A percentile compares a stretch with the other conserved stretches of the same genome.
Evolutionary conservation across 2,329 filamentous ascomycete species (phyloP).

Genomic region (Drechslera avenae): DNA sequence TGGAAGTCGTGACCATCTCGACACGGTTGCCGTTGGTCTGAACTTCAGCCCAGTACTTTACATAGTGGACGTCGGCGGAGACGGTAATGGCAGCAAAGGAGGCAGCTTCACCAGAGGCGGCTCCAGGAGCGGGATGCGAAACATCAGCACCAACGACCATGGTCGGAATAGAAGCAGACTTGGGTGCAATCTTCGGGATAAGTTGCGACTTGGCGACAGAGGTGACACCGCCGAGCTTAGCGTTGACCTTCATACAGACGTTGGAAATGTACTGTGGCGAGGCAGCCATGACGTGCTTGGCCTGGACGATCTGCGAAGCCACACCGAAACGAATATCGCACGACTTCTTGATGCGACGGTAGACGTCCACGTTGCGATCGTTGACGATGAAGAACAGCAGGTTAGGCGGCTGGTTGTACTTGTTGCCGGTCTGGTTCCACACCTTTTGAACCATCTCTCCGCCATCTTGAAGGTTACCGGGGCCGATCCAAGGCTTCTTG

Average conservation of each 20-base stretch:
- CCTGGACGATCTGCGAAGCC: constrained; percentile 80
- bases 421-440: constrained; percentile 61
- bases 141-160: constrained; percentile 93
- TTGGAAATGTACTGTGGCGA: constrained; percentile 89
- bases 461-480: constrained; percentile 40
- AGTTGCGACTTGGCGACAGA: constrained; percentile 54
- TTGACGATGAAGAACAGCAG: constrained; percentile 80
- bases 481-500: constrained; percentile 40
- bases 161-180: constrained; percentile 52
- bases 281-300: constrained; percentile 69
- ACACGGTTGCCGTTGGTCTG: constrained; percentile 82
- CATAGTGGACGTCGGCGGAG: constrained; percentile 71
- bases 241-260: constrained; percentile 95
- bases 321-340: constrained; percentile 85
- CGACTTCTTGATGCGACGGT: constrained; percentile 87
- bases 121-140: constrained; percentile 75
- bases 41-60: constrained; percentile 77
- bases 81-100: constrained; percentile 90
- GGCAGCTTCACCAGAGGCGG: constrained; percentile 50
- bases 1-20: constrained; percentile 75
- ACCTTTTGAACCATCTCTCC: constrained; percentile 61
- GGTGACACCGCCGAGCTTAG: constrained; percentile 87
- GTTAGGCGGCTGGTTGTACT: constrained; percentile 66
- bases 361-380: constrained; percentile 72
- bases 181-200: constrained; percentile 35